Evolutionary conservation across 2,329 filamentous ascomycete genomes (phyloP).

Genomic region (Sporothrix protearum): DNA sequence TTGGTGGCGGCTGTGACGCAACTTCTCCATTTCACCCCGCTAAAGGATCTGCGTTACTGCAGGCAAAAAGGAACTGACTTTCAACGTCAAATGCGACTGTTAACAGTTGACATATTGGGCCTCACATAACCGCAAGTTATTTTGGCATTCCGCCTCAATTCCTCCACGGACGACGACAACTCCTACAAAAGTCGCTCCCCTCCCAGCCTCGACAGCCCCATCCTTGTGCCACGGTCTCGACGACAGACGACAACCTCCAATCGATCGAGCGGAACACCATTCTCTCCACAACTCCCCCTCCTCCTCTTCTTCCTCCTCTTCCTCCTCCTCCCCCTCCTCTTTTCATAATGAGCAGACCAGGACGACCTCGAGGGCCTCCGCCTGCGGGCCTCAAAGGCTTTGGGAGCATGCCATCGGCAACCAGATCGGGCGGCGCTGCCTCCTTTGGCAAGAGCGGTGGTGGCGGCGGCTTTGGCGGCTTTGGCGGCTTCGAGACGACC

Average conservation of each 20-base stretch:
- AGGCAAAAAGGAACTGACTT: background rate
- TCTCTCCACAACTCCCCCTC: background rate
- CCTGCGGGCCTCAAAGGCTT: slow-evolving; percentile 9
- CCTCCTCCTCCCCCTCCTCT: background rate
- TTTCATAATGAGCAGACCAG: slow-evolving; percentile 4
- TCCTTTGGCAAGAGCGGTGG: background rate
- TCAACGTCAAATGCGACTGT: background rate
- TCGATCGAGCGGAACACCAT: too few relatives aligned
- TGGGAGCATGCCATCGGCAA: background rate
- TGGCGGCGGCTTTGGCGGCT: slow-evolving; percentile 33
- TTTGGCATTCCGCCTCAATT: background rate
- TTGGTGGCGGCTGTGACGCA: slow-evolving; percentile 12
- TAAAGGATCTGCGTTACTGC: background rate
- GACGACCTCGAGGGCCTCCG: background rate
- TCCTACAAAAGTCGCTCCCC: background rate
- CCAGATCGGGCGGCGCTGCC: background rate
- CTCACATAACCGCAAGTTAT: background rate
- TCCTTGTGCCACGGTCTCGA: background rate
- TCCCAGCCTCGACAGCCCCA: background rate
- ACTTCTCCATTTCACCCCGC: slow-evolving; percentile 11
- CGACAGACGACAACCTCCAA: background rate
- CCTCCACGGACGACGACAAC: background rate
- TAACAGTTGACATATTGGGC: background rate
- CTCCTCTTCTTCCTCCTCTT: too few relatives aligned
- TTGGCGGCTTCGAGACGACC: slow-evolving; percentile 43